Base-by-base conservation (phyloP, 2,329 filamentous ascomycete species). In the Incumbomyces lentus region DNA sequence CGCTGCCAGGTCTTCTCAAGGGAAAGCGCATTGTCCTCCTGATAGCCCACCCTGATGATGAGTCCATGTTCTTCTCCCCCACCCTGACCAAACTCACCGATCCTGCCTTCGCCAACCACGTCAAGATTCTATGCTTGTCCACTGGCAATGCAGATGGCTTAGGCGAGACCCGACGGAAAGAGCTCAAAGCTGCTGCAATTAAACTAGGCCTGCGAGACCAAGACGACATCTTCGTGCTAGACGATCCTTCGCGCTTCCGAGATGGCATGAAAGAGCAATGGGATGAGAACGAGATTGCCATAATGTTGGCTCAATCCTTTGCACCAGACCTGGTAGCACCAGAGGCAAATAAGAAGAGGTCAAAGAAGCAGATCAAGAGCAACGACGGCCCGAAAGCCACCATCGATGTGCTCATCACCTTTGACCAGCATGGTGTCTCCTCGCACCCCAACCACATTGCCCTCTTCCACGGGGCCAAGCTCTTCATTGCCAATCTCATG, bases 41-140 rank as follows among this genome's bases (percentile, higher is more conserved):
- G 46, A 96, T 98, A 60, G 92, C 92, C 17, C 92, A 98, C 68
- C 92, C 92, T 0, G 92, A 98, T 67, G 92, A 98, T 60, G 92
- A 98, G 71, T 92, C 90, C 64, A 98, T 98, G 92, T 98, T 98
- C 74, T 98, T 98, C 68, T 81, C 88, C 52, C 92, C 92, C 0
- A 85, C 87, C 1, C 73, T 96, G 12, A 74, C 93, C 57, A 81
- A 85, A n/a, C 76, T 98, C 48, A 90, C 88, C 14, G 73, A 77
- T 12, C 86, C 87, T 3, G 78, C 81, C 49, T 73, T 83, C 16
- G 84, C 86, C 3, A 96, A 98, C 67, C 87, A 93, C 62, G 76
- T 98, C 60, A 92, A 93, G 68, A 94, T 98, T 52, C 69, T 96
- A 47, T 98, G 92, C 68, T 70, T 98, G 53, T 93, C 86, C 66